Conservation (phyloP, 306 rosid species). For the Begonia peltatifolia region DNA sequence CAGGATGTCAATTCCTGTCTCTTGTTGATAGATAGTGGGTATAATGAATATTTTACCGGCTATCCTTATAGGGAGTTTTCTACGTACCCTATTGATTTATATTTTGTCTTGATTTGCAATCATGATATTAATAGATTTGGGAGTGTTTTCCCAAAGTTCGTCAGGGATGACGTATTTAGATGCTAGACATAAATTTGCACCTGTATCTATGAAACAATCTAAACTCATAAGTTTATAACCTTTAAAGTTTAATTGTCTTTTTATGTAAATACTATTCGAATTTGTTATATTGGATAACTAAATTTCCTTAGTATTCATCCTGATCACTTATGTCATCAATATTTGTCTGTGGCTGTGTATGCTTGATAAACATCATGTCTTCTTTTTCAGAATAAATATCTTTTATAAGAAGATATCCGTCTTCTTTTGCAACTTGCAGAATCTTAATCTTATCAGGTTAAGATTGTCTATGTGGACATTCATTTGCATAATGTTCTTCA, state of each 20-base stretch:
- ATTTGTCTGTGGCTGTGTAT: neutral
- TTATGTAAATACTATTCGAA: neutral
- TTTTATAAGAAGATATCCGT: neutral
- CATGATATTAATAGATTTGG: neutral
- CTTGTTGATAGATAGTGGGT: neutral
- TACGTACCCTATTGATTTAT: neutral
- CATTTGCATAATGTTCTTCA: conserved; percentile 1
- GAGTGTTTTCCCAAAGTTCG: neutral
- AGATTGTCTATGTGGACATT: neutral
- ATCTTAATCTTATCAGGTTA: neutral
- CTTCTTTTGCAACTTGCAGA: neutral
- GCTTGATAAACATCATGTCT: neutral
- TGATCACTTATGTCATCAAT: neutral
- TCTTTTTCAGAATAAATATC: neutral
- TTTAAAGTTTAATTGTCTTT: neutral
- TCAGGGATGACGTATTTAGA: neutral
- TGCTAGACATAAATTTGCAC: neutral
- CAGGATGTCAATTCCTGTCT: neutral
- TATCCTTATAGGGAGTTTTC: neutral
- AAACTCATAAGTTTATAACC: neutral
- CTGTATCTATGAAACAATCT: neutral
- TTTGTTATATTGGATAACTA: neutral
- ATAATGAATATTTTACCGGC: neutral
- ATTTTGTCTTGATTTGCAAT: neutral
- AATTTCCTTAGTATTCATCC: neutral